These are phyloP conservation scores for Thraustochytrium striatum DNA, from an alignment of 352 stramenopile species.

Conservation along the genomic window DNA sequence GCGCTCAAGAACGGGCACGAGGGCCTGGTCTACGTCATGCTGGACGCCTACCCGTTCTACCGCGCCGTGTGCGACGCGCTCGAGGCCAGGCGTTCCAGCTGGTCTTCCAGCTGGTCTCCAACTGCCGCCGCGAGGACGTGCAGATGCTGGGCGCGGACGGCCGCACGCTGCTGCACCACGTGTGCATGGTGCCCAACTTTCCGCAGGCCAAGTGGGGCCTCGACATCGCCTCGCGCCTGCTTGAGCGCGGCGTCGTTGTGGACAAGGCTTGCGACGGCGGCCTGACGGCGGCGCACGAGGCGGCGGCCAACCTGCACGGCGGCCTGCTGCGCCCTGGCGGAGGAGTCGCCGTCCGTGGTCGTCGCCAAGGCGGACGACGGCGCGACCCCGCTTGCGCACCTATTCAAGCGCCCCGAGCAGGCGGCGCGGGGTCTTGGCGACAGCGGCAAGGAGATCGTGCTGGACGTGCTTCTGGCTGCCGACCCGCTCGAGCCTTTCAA, in stretches of 20 bases:
- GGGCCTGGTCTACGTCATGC: conserved; percentile 32
- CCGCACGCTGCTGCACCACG: conserved; percentile 8
- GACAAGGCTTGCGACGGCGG: background rate
- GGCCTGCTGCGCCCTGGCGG: too few species aligned
- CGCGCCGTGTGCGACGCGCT: conserved; percentile 4
- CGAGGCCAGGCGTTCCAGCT: conserved; percentile 1
- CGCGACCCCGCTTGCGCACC: too few species aligned
- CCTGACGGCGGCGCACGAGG: background rate
- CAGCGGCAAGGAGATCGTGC: too few species aligned
- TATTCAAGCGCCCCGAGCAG: too few species aligned
- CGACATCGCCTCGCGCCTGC: background rate
- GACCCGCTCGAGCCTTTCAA: too few species aligned
- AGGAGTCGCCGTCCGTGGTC: too few species aligned
- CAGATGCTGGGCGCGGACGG: background rate
- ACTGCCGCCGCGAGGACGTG: background rate
- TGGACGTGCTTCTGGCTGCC: too few species aligned
- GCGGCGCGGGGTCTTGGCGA: too few species aligned
- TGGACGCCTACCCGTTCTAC: background rate
- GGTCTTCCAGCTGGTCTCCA: conserved; percentile 5
- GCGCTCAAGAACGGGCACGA: background rate
- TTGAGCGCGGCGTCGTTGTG: conserved; percentile 1
- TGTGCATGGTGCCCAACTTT: background rate
- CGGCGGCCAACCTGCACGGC: background rate
- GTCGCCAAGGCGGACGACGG: too few species aligned
- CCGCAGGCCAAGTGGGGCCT: background rate